These are phyloP conservation scores for Vinca minor DNA, from an alignment of 257 asterid genomes.

Conservation along the genomic window DNA sequence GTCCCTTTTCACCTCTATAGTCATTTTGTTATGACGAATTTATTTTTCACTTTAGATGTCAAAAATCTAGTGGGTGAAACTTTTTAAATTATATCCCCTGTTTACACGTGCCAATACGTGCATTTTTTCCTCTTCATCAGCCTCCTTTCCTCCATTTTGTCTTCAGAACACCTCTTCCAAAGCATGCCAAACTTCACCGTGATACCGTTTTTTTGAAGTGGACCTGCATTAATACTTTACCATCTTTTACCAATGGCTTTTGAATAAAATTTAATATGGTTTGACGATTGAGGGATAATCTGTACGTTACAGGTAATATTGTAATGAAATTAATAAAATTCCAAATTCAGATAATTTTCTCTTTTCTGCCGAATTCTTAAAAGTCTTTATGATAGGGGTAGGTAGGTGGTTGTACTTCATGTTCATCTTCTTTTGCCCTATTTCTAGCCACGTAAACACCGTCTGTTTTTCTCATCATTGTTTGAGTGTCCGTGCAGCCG, in stretches of 20 bases:
- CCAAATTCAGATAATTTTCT: not conserved
- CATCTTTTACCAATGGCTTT: not conserved
- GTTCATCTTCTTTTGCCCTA: conserved; percentile 1
- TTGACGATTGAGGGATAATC: not conserved
- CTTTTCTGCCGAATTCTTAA: not conserved
- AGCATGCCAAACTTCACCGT: too few species aligned
- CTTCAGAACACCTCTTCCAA: not conserved
- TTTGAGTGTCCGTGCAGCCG: not conserved
- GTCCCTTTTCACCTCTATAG: not conserved
- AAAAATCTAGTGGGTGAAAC: not conserved
- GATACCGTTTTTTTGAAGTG: not conserved
- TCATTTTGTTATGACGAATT: not conserved
- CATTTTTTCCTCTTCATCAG: not conserved
- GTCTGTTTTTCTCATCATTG: not conserved
- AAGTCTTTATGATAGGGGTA: not conserved
- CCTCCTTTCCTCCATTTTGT: not conserved
- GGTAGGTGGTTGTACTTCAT: not conserved
- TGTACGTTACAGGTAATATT: not conserved
- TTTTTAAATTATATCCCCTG: not conserved
- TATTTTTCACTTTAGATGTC: not conserved
- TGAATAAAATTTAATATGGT: not conserved
- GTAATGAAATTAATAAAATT: not conserved
- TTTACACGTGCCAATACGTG: not conserved
- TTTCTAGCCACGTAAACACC: not conserved
- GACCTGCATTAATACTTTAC: not conserved